Conservation (phyloP, 2,329 filamentous ascomycete genomes). For the Apiospora marii region DNA sequence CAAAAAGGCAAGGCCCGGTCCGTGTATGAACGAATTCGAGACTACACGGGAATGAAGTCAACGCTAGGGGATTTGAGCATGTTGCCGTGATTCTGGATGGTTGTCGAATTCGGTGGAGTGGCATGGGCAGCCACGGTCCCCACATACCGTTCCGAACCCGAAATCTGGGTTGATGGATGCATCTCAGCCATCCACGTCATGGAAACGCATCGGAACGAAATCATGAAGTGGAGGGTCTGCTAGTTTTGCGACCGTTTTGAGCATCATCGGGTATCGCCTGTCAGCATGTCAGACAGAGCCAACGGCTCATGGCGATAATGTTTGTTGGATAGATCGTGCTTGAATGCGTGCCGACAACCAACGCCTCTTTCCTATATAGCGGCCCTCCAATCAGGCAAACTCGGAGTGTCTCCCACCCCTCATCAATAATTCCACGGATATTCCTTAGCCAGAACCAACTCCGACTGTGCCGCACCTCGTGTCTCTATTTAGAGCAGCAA, state of each 20-base stretch:
- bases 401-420: not conserved
- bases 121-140: not conserved
- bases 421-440: not conserved
- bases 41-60: conserved; percentile 49
- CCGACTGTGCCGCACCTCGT: not conserved
- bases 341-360: not conserved
- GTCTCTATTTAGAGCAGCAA: not conserved
- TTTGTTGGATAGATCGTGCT: not conserved
- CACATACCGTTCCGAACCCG: not conserved
- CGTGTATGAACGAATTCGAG: conserved; percentile 48
- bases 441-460: not conserved
- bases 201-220: too few relatives aligned
- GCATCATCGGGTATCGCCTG: not conserved
- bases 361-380: not conserved
- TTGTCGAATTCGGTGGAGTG: conserved; percentile 14
- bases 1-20: conserved; percentile 40
- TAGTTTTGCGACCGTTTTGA: not conserved
- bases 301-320: not conserved
- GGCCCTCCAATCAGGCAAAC: not conserved
- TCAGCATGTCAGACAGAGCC: not conserved
- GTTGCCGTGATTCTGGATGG: conserved; percentile 22
- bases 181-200: conserved; percentile 8
- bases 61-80: conserved; percentile 40
- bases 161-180: not conserved
- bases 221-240: not conserved